phyloP scores from a whole-genome alignment of 768 basidiomycete genomes.

The Dendrothele bispora region DNA sequence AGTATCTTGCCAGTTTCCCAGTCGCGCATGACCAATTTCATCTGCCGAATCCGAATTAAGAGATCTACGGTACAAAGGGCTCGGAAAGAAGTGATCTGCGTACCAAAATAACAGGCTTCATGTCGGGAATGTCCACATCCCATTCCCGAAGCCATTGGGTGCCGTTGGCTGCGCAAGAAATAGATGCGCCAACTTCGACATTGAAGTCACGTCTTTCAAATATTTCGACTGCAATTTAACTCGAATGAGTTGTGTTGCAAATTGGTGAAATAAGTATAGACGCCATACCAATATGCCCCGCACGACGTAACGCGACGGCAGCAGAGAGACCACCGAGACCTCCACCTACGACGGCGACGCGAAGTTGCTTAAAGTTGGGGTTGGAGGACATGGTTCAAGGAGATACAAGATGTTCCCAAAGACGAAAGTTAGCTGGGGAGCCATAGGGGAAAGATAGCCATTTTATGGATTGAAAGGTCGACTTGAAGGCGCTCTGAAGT shows the following conservation, averaged over 20 bases:
- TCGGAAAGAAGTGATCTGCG: background rate
- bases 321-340: slow-evolving; percentile 25
- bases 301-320: slow-evolving; percentile 21
- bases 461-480: too few species aligned
- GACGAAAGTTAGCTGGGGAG: background rate
- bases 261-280: background rate
- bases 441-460: too few species aligned
- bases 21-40: slow-evolving; percentile 33
- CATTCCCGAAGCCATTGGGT: slow-evolving; percentile 33
- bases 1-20: slow-evolving; percentile 32
- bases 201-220: slow-evolving; percentile 29
- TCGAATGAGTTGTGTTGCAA: background rate
- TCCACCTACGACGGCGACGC: slow-evolving; percentile 18
- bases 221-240: slow-evolving; percentile 19
- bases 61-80: background rate
- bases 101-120: slow-evolving; percentile 26
- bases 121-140: slow-evolving; percentile 28
- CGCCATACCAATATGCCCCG: slow-evolving; percentile 20
- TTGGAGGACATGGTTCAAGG: background rate
- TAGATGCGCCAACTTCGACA: slow-evolving; percentile 32
- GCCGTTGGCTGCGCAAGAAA: slow-evolving; percentile 33
- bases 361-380: slow-evolving; percentile 14
- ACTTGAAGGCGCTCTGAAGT: too few species aligned
- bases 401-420: background rate
- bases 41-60: background rate